Evolutionary conservation across 331 rosid genomes (phyloP), one percentile per base, ranked within the genome.

Genomic region (Prunus yedoensis): DNA sequence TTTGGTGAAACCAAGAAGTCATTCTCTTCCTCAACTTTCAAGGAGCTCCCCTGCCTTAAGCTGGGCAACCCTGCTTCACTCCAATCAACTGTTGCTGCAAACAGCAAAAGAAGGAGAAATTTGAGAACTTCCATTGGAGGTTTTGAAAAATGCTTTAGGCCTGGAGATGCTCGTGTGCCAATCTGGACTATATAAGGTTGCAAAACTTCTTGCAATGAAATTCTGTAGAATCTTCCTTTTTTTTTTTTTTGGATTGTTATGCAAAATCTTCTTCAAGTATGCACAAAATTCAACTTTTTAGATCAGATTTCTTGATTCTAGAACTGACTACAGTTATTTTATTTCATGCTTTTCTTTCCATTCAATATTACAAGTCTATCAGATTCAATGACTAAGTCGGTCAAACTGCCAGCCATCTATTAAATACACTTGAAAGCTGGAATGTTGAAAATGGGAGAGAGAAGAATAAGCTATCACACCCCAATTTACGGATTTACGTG

Each of bases 1-100:
- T 63, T 27, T 45, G 80, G 84, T 56, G 88, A 82, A 43, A 67
- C 60, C 63, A 85, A 46, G 58, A 70, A 66, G 16, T 70, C 21
- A 20, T 38, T 25, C 6, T 12, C 73, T 12, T 63, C 27, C 18
- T 81, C 85, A 23, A 67, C 81, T 49, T 54, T 20, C 47, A 78
- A 59, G 64, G 66, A 84, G 38, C 10, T 47, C 52, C 81, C 79
- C 28, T 27, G 56, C 52, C 53, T 71, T 45, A 79, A 25, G 59
- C 53, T 79, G 47, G 65, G 45, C 71, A 78, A 3, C 45, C 78
- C 85, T 10, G 8, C 68, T 62, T 15, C 46, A 28, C 38, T 60
- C 68, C 68, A 62, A 47, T 6, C 43, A 8, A 45, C 4, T 25
- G 43, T 45, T 12, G 41, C 2, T 16, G 73, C 58, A 25, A 47